A percentile compares a stretch with the other conserved stretches of the same genome.
phyloP scores from a whole-genome alignment of 805 yeast genomes.

The Candida silvicultrix region DNA sequence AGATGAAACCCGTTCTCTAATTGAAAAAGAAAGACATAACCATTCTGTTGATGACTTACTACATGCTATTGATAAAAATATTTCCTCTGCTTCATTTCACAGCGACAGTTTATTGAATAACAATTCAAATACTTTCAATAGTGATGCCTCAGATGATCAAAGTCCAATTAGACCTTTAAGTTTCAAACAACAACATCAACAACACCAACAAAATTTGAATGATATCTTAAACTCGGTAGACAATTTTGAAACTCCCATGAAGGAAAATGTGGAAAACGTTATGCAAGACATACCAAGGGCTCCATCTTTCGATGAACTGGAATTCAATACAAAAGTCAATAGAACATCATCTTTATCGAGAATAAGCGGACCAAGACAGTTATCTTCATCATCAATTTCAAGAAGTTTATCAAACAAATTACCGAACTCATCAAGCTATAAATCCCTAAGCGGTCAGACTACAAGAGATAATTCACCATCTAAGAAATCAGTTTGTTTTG shows the following conservation, averaged over 20 bases:
- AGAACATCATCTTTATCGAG: constrained; percentile 21
- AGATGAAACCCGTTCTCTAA: background rate
- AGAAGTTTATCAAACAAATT: constrained; percentile 14
- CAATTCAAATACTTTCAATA: constrained; percentile 11
- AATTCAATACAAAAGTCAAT: constrained; percentile 23
- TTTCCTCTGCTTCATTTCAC: constrained; percentile 13
- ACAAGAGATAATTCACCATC: constrained; percentile 26
- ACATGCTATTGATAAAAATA: constrained; percentile 22
- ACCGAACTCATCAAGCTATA: constrained; percentile 11
- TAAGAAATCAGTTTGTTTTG: constrained; percentile 32
- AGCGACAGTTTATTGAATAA: constrained; percentile 1
- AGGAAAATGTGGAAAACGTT: constrained; percentile 8
- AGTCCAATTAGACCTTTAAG: constrained; percentile 24
- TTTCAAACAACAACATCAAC: constrained; percentile 10
- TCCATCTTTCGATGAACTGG: constrained; percentile 28
- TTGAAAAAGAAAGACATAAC: constrained; percentile 4
- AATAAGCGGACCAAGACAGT: constrained; percentile 24
- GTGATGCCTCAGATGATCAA: constrained; percentile 9
- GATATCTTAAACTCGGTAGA: background rate
- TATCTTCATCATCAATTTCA: constrained; percentile 15
- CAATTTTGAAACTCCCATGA: background rate
- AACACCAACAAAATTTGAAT: constrained; percentile 2
- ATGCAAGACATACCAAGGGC: constrained; percentile 20
- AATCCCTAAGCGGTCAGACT: constrained; percentile 1
- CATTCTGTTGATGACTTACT: constrained; percentile 35